Percentiles rank a stretch among this genome's conserved stretches.
Conservation (phyloP, 1,284 basidiomycete species). For the Naganishia sp. region DNA sequence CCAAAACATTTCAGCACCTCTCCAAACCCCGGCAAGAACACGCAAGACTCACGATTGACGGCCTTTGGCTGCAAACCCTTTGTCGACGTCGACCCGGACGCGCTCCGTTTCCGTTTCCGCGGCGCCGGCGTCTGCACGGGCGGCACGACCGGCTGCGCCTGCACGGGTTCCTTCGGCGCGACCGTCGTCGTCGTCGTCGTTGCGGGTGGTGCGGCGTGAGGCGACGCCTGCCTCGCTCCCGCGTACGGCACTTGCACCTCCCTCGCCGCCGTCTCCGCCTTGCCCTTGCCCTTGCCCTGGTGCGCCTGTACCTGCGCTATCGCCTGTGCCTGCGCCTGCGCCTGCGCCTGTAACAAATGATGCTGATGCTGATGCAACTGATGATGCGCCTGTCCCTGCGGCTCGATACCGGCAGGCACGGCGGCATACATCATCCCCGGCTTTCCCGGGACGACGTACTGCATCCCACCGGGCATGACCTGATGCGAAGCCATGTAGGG, state of each 20-base stretch:
- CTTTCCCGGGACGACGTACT: slow-evolving; percentile 7
- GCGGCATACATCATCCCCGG: slow-evolving; percentile 22
- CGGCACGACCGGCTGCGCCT: slow-evolving; percentile 2
- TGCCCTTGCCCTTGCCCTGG: not conserved
- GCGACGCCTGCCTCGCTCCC: not conserved
- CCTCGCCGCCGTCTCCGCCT: not conserved
- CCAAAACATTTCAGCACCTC: not conserved
- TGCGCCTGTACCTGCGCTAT: not conserved
- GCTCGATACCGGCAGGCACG: slow-evolving; percentile 2
- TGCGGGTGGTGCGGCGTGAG: not conserved
- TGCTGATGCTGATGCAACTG: slow-evolving; percentile 14
- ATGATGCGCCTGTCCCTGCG: not conserved
- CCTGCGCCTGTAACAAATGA: slow-evolving; percentile 5
- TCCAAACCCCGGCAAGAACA: not conserved
- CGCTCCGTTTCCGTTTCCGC: slow-evolving; percentile 24
- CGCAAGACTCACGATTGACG: slow-evolving; percentile 33
- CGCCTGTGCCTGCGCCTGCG: not conserved
- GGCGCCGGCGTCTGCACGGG: slow-evolving; percentile 1
- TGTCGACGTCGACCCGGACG: slow-evolving; percentile 21
- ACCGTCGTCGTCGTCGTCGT: not conserved
- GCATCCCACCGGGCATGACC: slow-evolving; percentile 15
- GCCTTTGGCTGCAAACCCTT: slow-evolving; percentile 39
- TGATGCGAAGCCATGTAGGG: slow-evolving; percentile 19
- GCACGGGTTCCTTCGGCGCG: not conserved
- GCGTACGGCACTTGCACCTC: not conserved